These are phyloP conservation scores for Apiospora pterosperma DNA, from an alignment of 2,329 filamentous ascomycete species.

Conservation along the genomic window DNA sequence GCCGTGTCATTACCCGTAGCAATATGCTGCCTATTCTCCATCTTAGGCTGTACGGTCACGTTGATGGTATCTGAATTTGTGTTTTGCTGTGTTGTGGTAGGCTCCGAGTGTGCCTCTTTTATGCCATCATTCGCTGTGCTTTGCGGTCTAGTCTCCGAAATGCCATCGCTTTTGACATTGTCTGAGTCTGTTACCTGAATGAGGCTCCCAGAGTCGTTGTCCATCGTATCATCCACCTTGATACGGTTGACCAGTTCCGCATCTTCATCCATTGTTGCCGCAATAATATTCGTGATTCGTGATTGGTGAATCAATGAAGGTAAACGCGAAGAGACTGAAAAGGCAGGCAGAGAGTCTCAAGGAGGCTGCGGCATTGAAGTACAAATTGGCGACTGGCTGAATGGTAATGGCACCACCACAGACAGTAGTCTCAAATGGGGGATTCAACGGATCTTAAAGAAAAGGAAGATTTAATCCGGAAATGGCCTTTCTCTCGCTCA, in stretches of 20 bases:
- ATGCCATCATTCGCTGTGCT: not conserved
- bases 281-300: not conserved
- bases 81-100: not conserved
- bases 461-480: not conserved
- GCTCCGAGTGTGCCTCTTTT: not conserved
- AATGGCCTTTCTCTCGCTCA: no score
- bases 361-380: not conserved
- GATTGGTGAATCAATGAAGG: not conserved
- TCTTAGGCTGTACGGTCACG: not conserved
- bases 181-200: not conserved
- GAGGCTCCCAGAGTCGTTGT: not conserved
- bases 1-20: not conserved
- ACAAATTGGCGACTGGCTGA: not conserved
- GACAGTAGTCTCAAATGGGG: not conserved
- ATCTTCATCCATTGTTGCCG: not conserved
- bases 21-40: not conserved
- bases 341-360: not conserved
- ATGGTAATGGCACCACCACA: not conserved
- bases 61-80: not conserved
- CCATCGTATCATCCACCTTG: not conserved
- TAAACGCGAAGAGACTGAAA: not conserved
- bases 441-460: not conserved
- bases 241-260: not conserved
- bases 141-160: not conserved
- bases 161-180: not conserved